Conservation (phyloP, 2,329 filamentous ascomycete genomes). For the Fusarium sp. region DNA sequence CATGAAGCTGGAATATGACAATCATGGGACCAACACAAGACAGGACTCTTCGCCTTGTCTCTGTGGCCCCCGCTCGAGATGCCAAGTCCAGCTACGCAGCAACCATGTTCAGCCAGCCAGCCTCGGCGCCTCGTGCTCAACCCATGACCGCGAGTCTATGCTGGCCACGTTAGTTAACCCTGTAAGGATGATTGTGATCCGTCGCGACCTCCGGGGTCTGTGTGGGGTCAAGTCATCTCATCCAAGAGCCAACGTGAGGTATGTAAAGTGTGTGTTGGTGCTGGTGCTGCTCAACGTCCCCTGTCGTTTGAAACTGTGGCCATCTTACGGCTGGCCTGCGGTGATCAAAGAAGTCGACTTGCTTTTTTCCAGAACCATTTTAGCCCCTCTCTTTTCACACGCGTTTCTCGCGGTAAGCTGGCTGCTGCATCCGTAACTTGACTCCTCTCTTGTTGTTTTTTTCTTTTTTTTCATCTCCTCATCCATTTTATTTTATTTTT, state of each 20-base stretch:
- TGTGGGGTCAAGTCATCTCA: constrained; percentile 6
- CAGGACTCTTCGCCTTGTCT: constrained; percentile 10
- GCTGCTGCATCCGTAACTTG: neutral
- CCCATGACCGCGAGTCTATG: constrained; percentile 30
- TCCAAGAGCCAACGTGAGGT: constrained; percentile 4
- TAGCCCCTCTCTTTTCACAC: constrained; percentile 17
- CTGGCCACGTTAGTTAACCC: constrained; percentile 9
- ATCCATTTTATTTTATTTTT: neutral
- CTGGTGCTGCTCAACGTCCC: constrained; percentile 19
- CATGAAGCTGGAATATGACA: constrained; percentile 13
- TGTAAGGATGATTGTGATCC: constrained; percentile 18
- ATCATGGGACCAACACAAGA: constrained; percentile 30
- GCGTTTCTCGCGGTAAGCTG: constrained; percentile 6
- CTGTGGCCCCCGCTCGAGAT: constrained; percentile 5
- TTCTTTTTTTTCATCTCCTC: constrained; percentile 5
- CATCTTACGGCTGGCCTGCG: constrained; percentile 13
- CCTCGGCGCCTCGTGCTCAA: constrained; percentile 30
- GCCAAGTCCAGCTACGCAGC: neutral
- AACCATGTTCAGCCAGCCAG: neutral
- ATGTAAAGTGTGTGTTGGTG: constrained; percentile 20
- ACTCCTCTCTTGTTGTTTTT: constrained; percentile 2
- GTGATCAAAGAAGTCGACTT: constrained; percentile 19
- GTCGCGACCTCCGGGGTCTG: constrained; percentile 25
- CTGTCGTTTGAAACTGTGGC: constrained; percentile 25
- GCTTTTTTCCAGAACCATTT: constrained; percentile 21